A percentile compares a stretch with the other conserved stretches of the same genome.
Evolutionary conservation across 208 protist genomes (phyloP).

Genomic region (Crithidia thermophila): DNA sequence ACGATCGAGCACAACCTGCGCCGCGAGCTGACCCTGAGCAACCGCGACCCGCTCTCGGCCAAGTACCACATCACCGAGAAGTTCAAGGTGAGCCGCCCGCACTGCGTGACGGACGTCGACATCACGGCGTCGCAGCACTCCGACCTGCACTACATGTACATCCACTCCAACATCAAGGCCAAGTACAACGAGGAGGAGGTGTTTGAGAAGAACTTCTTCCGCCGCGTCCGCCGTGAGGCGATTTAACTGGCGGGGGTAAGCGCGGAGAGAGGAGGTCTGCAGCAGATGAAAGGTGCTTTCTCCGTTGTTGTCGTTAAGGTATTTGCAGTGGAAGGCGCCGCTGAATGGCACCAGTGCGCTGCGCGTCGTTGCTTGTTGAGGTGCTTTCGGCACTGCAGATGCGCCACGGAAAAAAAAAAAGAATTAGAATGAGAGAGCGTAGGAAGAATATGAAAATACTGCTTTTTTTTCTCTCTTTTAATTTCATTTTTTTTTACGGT

Average conservation of each 20-base stretch:
- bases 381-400: too few species aligned
- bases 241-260: slow-evolving; percentile 40
- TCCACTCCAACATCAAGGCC: slow-evolving; percentile 46
- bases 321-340: too few species aligned
- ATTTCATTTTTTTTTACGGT: too few species aligned
- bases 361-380: too few species aligned
- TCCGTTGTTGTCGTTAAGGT: too few species aligned
- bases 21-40: slow-evolving; percentile 58
- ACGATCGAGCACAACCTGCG: slow-evolving; percentile 67
- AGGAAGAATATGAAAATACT: too few species aligned
- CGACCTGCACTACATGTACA: slow-evolving; percentile 51
- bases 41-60: slow-evolving; percentile 65
- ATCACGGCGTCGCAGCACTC: slow-evolving; percentile 47
- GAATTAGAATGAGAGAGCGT: too few species aligned
- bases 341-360: too few species aligned
- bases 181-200: slow-evolving; percentile 39
- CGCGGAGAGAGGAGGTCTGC: too few species aligned
- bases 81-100: slow-evolving; percentile 49
- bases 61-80: slow-evolving; percentile 52
- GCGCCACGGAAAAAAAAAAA: too few species aligned
- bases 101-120: slow-evolving; percentile 47
- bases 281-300: too few species aligned
- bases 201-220: slow-evolving; percentile 57
- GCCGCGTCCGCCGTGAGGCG: slow-evolving; percentile 44
- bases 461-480: too few species aligned